These are phyloP conservation scores for Colletotrichum neosansevieriae DNA, from an alignment of 2,329 filamentous ascomycete species.

Conservation along the genomic window DNA sequence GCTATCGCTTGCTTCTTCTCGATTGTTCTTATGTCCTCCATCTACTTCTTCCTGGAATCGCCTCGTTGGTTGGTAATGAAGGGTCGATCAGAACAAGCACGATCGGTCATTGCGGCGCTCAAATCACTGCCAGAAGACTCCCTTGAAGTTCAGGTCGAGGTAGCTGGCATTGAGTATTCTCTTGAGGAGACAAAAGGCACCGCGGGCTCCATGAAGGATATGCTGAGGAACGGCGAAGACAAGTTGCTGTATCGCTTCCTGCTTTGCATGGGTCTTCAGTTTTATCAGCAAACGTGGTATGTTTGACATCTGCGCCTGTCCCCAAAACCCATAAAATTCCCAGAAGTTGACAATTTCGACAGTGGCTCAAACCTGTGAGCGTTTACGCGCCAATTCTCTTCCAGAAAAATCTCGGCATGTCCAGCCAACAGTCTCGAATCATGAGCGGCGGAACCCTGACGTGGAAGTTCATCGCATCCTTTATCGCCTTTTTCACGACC, in stretches of 20 bases:
- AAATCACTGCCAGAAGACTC: constrained; percentile 53
- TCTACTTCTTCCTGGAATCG: constrained; percentile 52
- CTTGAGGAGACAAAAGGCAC: constrained; percentile 56
- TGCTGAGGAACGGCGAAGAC: constrained; percentile 62
- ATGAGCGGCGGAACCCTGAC: constrained; percentile 63
- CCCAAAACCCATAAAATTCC: no score
- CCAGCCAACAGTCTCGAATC: constrained; percentile 52
- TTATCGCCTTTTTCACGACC: constrained; percentile 62
- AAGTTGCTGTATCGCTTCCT: constrained; percentile 60
- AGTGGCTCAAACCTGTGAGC: constrained; percentile 60
- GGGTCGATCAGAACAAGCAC: constrained; percentile 49
- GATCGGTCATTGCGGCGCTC: constrained; percentile 51
- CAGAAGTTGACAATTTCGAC: constrained; percentile 28
- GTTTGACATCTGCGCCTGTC: neutral
- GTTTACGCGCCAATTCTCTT: constrained; percentile 59
- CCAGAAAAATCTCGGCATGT: constrained; percentile 54
- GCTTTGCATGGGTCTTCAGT: constrained; percentile 49
- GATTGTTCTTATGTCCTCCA: constrained; percentile 47
- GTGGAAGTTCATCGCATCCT: constrained; percentile 66
- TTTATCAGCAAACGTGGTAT: constrained; percentile 45
- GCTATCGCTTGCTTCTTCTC: constrained; percentile 50
- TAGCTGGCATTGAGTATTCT: constrained; percentile 60
- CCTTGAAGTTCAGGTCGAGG: constrained; percentile 54
- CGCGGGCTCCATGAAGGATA: constrained; percentile 52
- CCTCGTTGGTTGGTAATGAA: constrained; percentile 53